These are phyloP conservation scores for Fusarium bactridioides DNA, from an alignment of 2,329 filamentous ascomycete species.

Conservation along the genomic window DNA sequence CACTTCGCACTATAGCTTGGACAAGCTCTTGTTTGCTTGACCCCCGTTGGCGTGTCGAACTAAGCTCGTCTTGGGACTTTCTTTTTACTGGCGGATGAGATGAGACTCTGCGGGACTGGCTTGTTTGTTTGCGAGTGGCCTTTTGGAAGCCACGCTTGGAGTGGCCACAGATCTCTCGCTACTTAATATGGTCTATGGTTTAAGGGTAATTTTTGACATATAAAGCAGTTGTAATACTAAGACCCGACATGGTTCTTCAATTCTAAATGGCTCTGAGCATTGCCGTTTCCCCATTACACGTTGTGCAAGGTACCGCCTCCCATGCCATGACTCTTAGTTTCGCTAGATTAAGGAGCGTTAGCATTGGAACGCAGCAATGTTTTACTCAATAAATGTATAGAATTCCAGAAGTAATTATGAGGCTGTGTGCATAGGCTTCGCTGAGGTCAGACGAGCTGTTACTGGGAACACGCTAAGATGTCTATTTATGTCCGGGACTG, in stretches of 20 bases:
- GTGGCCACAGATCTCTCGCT: too few relatives aligned
- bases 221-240: background rate
- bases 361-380: background rate
- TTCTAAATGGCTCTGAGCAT: background rate
- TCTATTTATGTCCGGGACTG: background rate
- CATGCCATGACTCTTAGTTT: background rate
- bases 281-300: accelerated
- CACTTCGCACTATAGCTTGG: background rate
- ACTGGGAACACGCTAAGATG: too few relatives aligned
- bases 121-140: accelerated
- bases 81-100: accelerated
- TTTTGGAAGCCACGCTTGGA: background rate
- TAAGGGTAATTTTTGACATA: background rate
- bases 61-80: accelerated
- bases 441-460: background rate
- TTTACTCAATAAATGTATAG: too few relatives aligned
- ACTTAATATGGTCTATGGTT: background rate
- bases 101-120: accelerated
- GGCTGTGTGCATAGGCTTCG: background rate
- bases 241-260: background rate
- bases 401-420: accelerated
- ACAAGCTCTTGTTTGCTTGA: background rate
- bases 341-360: too few relatives aligned
- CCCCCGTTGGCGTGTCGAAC: background rate
- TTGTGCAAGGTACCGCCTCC: accelerated